phyloP scores from a whole-genome alignment of 768 basidiomycete genomes.

The Kwoniella shandongensis region DNA sequence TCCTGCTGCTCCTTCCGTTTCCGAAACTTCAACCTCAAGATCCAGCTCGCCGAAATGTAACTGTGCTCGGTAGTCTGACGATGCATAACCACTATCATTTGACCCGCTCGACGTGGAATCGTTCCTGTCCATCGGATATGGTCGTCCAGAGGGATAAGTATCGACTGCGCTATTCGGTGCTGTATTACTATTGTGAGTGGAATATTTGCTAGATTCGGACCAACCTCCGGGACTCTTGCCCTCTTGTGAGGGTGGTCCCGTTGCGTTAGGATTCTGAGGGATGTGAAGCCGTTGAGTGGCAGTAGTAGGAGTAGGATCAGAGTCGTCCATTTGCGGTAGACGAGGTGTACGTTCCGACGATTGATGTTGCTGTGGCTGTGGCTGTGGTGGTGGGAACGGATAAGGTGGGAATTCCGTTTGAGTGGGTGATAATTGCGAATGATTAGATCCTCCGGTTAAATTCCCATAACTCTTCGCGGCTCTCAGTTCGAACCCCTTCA shows the following conservation, averaged over 20 bases:
- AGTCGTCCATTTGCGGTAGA: neutral
- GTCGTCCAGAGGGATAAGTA: neutral
- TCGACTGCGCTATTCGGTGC: neutral
- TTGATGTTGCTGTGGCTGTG: too few species aligned
- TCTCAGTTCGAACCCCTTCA: neutral
- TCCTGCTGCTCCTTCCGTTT: too few species aligned
- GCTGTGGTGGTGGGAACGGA: too few species aligned
- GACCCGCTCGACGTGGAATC: neutral
- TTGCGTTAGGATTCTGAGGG: too few species aligned
- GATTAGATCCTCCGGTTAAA: too few species aligned
- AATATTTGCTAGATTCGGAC: conserved; percentile 12
- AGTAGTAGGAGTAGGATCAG: conserved; percentile 1
- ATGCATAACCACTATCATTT: conserved; percentile 14
- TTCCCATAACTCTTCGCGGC: neutral
- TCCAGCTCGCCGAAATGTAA: conserved; percentile 10
- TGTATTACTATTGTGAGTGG: conserved; percentile 4
- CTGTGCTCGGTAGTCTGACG: conserved; percentile 7
- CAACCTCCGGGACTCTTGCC: conserved; percentile 13
- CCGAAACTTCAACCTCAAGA: neutral
- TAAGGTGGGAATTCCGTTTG: too few species aligned
- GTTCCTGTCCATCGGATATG: neutral
- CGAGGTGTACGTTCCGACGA: conserved; percentile 3
- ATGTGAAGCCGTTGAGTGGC: too few species aligned
- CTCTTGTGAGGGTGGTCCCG: neutral
- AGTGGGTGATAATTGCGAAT: too few species aligned